Base-by-base conservation (phyloP, 306 rosid genomes). In the Urtica urens region DNA sequence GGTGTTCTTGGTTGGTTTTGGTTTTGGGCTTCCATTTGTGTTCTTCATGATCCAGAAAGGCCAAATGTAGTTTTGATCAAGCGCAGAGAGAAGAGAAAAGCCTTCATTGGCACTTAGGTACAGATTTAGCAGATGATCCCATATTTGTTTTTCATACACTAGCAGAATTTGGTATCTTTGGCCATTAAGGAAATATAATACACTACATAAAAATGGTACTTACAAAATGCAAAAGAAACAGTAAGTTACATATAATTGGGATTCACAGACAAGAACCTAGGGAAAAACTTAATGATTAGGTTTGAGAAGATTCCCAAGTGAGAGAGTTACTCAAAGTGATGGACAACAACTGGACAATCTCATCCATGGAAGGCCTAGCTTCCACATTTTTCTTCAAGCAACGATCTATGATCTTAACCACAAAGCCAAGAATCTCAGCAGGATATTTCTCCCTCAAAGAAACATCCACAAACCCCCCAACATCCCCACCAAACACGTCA, bases 341-440 rank as follows among this genome's bases (percentile, higher is more conserved):
- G 12, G 87, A 66, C 14, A 90, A 66, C 58, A 74, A 53, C 26
- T 64, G 64, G 28, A 77, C 85, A 63, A 84, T 68, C 58, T 90
- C 94, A 34, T 71, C 63, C 92, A 81, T 79, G 15, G 57, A n/a
- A 2, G 90, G 87, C 20, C 95, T 77, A 68, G 50, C 68, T 5
- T 53, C 62, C 3, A 92, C 82, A 51, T 81, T 86, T 41, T 62
- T 81, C 53, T 49, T 57, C 22, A 81, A 31, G 81, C 95, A 84
- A 40, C 46, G 27, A 23, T 69, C 60, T 17, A 68, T 51, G 51
- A 79, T 18, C 48, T 57, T 70, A 58, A 75, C 42, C 69, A 72
- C 49, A 27, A 72, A 68, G 47, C 41, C 42, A 14, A 72, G 90
- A 44, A 81, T 80, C 54, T 81, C 87, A 38, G 34, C n/a, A 11